Base-by-base conservation (phyloP, 176 grass and related monocot species). In the Bromus sterilis region DNA sequence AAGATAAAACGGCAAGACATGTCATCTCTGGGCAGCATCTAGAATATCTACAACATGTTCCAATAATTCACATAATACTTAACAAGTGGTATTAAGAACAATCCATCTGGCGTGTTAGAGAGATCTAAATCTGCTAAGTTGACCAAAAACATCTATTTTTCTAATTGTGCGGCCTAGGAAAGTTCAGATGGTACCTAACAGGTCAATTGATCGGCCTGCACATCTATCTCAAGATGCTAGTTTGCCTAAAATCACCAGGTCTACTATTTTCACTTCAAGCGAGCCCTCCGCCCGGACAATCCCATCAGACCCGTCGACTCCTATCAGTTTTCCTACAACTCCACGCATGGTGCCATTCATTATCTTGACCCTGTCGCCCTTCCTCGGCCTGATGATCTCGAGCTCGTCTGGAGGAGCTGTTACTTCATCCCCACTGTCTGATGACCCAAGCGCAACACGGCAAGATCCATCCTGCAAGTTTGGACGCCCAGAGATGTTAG, bases 161-260 rank as follows among this genome's bases (percentile, higher is more conserved):
- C 46, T 51, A 51, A 51, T 51, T 51, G 0, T 8, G 46, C 18
- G 16, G 46, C 46, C 46, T 20, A 21, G 46, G 46, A 51, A 15
- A 21, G 46, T 51, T 44, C 40, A 46, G 68, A 71, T 71, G 44
- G 42, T 6, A 20, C 46, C 46, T 2, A 49, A 51, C 46, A 51
- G 46, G 46, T 51, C 5, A 77, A 77, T 18, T 21, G 16, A 6
- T 71, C n/a, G 40, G 1, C 24, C 23, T 12, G 40, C 23, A 62
- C 26, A 57, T 28, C 30, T 32, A 49, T 29, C 69, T 87, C 80
- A 87, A 26, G 28, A 41, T 21, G 86, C 72, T 42, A 90, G 31
- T 75, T 97, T 97, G 64, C 89, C 94, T 30, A 94, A 81, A 86
- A 90, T 85, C 82, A 71, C 76, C 82, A 92, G 84, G 53, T 94